phyloP scores from a whole-genome alignment of 495 filamentous ascomycete genomes.

The Penicillium tannophilum region DNA sequence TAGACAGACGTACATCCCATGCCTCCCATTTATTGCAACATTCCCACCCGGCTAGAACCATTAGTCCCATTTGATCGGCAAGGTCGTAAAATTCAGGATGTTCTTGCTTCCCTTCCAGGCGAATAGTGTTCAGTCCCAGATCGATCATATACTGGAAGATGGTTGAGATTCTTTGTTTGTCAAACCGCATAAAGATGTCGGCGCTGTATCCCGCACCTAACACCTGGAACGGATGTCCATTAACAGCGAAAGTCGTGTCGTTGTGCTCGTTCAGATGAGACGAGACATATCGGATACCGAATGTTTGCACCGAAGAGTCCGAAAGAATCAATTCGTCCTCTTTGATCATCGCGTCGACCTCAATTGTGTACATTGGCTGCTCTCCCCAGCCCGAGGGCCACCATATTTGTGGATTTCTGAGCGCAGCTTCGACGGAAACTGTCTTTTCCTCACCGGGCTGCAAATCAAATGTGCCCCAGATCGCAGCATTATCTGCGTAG shows the following conservation, averaged over 20 bases:
- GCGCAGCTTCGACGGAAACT: constrained; percentile 38
- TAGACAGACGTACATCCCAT: constrained; percentile 43
- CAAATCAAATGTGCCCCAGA: constrained; percentile 40
- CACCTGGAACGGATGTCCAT: constrained; percentile 59
- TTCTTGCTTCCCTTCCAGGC: constrained; percentile 67
- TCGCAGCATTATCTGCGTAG: constrained; percentile 16
- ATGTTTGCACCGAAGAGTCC: constrained; percentile 42
- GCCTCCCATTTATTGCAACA: constrained; percentile 73
- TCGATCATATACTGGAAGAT: constrained; percentile 57
- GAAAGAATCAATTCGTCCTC: constrained; percentile 34
- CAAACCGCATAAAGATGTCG: constrained; percentile 64
- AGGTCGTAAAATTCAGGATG: constrained; percentile 60
- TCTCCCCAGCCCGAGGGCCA: constrained; percentile 75
- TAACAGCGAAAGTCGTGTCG: constrained; percentile 58
- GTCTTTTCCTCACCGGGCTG: constrained; percentile 38
- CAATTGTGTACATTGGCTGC: constrained; percentile 68
- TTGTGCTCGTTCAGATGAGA: constrained; percentile 53
- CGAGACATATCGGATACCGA: constrained; percentile 60
- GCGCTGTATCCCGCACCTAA: constrained; percentile 61
- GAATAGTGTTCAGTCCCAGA: constrained; percentile 63
- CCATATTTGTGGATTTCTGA: constrained; percentile 67
- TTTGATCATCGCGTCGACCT: constrained; percentile 38
- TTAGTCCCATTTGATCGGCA: constrained; percentile 59
- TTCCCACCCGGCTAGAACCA: constrained; percentile 67
- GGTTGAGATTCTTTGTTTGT: constrained; percentile 38